Percentiles rank a stretch among this genome's conserved stretches.
phyloP scores from a whole-genome alignment of 257 asterid species.

The Fraxinus anomala region DNA sequence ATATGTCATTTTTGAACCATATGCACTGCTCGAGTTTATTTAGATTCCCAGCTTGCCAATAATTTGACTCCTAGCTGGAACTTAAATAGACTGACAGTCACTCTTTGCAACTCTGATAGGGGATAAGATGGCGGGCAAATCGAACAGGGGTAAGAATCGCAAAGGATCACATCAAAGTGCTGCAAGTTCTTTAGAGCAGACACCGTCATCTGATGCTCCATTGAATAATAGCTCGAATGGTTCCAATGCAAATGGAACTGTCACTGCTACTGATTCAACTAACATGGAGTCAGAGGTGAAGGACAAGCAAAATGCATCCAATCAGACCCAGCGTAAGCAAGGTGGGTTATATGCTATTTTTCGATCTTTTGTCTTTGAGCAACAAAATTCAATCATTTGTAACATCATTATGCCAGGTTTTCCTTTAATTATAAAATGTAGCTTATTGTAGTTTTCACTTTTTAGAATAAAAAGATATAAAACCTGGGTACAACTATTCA shows the following conservation, averaged over 20 bases:
- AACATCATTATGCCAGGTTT: too few species aligned
- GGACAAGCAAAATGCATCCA: slow-evolving; percentile 41
- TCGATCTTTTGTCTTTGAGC: not conserved
- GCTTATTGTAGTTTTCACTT: not conserved
- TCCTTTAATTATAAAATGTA: not conserved
- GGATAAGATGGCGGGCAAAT: slow-evolving; percentile 79
- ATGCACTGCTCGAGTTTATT: not conserved
- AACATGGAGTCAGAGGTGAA: slow-evolving; percentile 41
- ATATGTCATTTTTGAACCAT: not conserved
- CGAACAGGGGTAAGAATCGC: slow-evolving; percentile 75
- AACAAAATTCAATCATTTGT: not conserved
- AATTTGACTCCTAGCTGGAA: not conserved
- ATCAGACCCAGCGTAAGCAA: slow-evolving; percentile 50
- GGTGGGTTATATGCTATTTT: slow-evolving; percentile 38
- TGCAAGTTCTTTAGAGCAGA: slow-evolving; percentile 33
- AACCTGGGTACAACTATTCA: not conserved
- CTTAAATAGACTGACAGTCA: not conserved
- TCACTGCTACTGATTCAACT: slow-evolving; percentile 35
- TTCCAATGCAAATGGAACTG: slow-evolving; percentile 55
- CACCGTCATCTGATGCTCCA: slow-evolving; percentile 50
- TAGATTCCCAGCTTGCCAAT: not conserved
- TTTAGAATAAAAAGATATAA: not conserved
- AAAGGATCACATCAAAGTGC: slow-evolving; percentile 55
- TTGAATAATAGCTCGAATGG: slow-evolving; percentile 34
- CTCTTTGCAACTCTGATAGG: slow-evolving; percentile 14